Base-by-base conservation (phyloP, 768 basidiomycete genomes). In the Auriscalpium orientale region DNA sequence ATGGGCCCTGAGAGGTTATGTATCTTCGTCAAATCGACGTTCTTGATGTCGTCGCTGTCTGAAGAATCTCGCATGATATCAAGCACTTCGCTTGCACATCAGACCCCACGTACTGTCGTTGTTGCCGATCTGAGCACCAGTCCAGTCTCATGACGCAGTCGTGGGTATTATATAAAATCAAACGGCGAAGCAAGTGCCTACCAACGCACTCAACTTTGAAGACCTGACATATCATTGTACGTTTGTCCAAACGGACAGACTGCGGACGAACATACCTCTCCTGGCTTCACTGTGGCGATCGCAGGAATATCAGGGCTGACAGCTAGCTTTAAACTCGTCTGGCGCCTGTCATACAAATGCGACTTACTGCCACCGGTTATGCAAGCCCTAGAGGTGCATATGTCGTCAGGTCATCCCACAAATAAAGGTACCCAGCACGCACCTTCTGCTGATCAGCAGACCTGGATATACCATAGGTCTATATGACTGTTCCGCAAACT, bases 1-100 rank as follows among this genome's bases (percentile, higher is more conserved):
- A 91, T 76, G 0, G 87, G 88, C 0, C 89, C 89, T 6, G 84
- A 82, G n/a, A 91, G 76, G 63, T 89, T 84, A 65, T 90, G 89
- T 43, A 86, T 71, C 64, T 79, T 79, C 9, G 77, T 78, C 35
- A 88, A 69, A 62, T 89, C 82, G 47, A 88, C 75, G 53, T 85
- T 74, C 64, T 72, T 78, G 59, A 89, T 71, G 61, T 89, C 87
- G 65, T 89, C 87, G 61, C 81, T 81, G 58, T 64, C 84, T 86
- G 53, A 8, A 44, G 3, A 46, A 22, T 10, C 16, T 22, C 38
- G 36, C 43, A 46, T n/a, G 10, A 18, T 21, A 37, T 22, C 12
- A 36, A 44, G 6, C 10, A 12, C 9, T 35, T 11, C 12, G 16
- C 8, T 54, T 38, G 22, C 37, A 35, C 35, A 6, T 46, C 21